Evolutionary conservation across 2,329 filamentous ascomycete genomes (phyloP), one percentile per base, ranked within the genome.

Genomic region (Aspergillus sp.): DNA sequence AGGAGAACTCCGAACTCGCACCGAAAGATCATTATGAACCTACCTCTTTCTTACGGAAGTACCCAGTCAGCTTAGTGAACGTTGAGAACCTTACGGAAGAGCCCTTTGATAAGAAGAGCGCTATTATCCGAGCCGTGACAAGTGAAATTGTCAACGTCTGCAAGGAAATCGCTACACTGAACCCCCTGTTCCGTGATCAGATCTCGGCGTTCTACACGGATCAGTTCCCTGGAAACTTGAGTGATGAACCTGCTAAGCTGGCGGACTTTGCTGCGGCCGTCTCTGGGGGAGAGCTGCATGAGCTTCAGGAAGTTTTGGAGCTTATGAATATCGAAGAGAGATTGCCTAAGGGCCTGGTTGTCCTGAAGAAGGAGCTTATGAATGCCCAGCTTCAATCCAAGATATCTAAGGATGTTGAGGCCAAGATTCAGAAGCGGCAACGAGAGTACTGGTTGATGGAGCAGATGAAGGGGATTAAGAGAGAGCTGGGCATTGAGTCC

Each of bases 121-220:
- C 89, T 17, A 87, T 95, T 35, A 92, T 98, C 59, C 88, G 91
- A 55, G 95, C 95, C 12, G 87, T 99, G 46, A 95, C 93, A 50
- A 96, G 93, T 69, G 96, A 99, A 78, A 98, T 99, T 61, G 92
- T 99, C 72, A 98, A 97, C 73, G 95, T 96, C 0, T 98, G 97
- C 82, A 98, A 97, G 78, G 93, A 98, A 73, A 91, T 99, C 54
- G 93, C 93, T 9, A 89, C 87, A 45, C 86, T 97, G 76, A 99
- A 98, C 78, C 91, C 90, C 59, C 82, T 99, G 19, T 99, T 99
- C 82, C 87, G 93, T 57, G 95, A 99, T 70, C 95, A 99, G 71
- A 96, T 99, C 55, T 96, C 93, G 0, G 96, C 93, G 1, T 99
- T 98, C 72, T 93, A 92, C 31, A 96, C 96, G 82, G 96, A 91